phyloP scores from a whole-genome alignment of 1,139 yeast species.

The Debaryomycetaceae sp. region DNA sequence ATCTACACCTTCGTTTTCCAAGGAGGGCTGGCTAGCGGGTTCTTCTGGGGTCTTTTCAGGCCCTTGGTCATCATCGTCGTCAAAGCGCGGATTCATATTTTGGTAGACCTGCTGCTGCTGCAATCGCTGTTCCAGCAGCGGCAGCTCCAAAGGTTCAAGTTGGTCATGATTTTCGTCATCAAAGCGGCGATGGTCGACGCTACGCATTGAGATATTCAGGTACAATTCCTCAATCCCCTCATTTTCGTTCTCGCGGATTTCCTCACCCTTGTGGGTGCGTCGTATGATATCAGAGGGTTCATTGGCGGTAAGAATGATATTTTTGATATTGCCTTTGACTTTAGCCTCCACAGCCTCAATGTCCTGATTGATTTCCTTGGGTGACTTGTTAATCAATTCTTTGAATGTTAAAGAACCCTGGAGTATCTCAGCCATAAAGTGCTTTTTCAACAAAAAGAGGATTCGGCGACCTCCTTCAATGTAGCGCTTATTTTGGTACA shows the following conservation, averaged over 20 bases:
- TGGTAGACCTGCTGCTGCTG: slow-evolving; percentile 4
- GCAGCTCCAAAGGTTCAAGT: background rate
- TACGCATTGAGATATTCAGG: slow-evolving; percentile 24
- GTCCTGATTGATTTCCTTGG: slow-evolving; percentile 65
- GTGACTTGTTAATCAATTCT: slow-evolving; percentile 46
- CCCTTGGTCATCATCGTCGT: slow-evolving; percentile 12
- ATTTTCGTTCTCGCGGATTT: slow-evolving; percentile 28
- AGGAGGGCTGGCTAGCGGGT: background rate
- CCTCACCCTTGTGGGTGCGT: slow-evolving; percentile 82
- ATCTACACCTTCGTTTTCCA: slow-evolving; percentile 2
- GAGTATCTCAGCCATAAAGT: slow-evolving; percentile 37
- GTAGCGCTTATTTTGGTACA: slow-evolving; percentile 18
- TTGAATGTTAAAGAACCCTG: slow-evolving; percentile 35
- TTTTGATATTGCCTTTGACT: slow-evolving; percentile 32
- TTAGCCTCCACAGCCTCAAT: slow-evolving; percentile 59
- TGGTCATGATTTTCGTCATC: background rate
- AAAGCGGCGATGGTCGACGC: slow-evolving; percentile 34
- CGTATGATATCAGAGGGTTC: slow-evolving; percentile 31
- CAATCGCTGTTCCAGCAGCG: slow-evolving; percentile 1
- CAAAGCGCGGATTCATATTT: slow-evolving; percentile 9
- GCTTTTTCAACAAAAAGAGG: slow-evolving; percentile 25
- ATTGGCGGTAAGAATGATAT: slow-evolving; percentile 8
- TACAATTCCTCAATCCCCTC: slow-evolving; percentile 17
- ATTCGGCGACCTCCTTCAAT: slow-evolving; percentile 33
- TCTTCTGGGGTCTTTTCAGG: slow-evolving; percentile 5